These are phyloP conservation scores for Escovopsis sp. DNA, from an alignment of 2,329 filamentous ascomycete species.

Conservation along the genomic window DNA sequence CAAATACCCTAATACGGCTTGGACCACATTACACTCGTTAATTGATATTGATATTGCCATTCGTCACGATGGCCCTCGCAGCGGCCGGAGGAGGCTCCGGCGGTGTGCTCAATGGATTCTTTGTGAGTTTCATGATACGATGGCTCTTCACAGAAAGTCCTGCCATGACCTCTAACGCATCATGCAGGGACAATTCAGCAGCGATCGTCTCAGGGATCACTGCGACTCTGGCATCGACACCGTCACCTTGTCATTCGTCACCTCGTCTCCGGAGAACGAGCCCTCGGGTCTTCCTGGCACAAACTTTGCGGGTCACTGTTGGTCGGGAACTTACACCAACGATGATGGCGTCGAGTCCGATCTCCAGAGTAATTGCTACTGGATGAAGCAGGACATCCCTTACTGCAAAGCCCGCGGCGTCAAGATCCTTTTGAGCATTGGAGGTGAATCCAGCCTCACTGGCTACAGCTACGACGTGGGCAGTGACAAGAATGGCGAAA, in stretches of 20 bases:
- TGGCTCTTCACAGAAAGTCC: not conserved
- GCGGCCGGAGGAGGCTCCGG: slow-evolving; percentile 11
- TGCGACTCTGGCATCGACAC: slow-evolving; percentile 24
- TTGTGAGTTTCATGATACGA: slow-evolving; percentile 14
- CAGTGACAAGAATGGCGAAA: slow-evolving; percentile 15
- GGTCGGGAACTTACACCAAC: slow-evolving; percentile 12
- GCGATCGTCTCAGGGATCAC: slow-evolving; percentile 18
- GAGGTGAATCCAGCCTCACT: slow-evolving; percentile 16
- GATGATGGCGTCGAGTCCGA: slow-evolving; percentile 12
- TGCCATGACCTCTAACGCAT: not conserved
- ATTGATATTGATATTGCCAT: slow-evolving; percentile 3
- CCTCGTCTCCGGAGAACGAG: slow-evolving; percentile 22
- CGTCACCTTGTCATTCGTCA: slow-evolving; percentile 25
- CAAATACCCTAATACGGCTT: slow-evolving; percentile 20
- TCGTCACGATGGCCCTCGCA: slow-evolving; percentile 13
- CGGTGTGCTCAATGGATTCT: slow-evolving; percentile 26
- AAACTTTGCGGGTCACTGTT: slow-evolving; percentile 27
- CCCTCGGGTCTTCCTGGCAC: slow-evolving; percentile 21
- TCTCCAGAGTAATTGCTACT: slow-evolving; percentile 21
- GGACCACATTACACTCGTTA: slow-evolving; percentile 21
- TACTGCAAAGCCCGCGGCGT: slow-evolving; percentile 27
- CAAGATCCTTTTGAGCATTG: slow-evolving; percentile 29
- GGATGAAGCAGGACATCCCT: slow-evolving; percentile 24
- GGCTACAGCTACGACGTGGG: slow-evolving; percentile 21
- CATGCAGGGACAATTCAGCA: slow-evolving; percentile 21